Conservation (phyloP, 2,329 filamentous ascomycete species). For the Cytospora chrysosperma region DNA sequence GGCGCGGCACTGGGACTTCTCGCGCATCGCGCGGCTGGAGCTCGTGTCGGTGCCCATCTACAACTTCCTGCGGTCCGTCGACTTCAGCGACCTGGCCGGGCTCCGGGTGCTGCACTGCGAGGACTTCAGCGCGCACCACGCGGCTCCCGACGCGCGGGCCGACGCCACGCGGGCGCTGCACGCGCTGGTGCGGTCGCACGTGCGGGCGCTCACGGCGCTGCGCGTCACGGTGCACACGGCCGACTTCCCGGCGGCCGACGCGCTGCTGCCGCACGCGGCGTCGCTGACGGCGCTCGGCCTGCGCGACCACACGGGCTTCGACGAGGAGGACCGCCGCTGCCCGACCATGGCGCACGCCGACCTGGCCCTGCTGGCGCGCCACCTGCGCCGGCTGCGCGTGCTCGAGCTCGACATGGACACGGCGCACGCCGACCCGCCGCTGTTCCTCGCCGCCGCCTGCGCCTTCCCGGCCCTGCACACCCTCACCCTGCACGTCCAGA, state of each 20-base stretch:
- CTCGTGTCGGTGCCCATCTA: slow-evolving; percentile 45
- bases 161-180: slow-evolving; percentile 43
- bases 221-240: slow-evolving; percentile 43
- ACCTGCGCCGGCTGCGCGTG: slow-evolving; percentile 36
- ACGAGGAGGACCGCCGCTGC: slow-evolving; percentile 41
- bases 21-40: slow-evolving; percentile 40
- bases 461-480: slow-evolving; percentile 40
- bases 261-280: slow-evolving; percentile 38
- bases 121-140: slow-evolving; percentile 44
- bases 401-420: slow-evolving; percentile 50
- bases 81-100: slow-evolving; percentile 36
- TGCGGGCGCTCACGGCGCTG: slow-evolving; percentile 39
- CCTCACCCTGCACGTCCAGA: slow-evolving; percentile 47
- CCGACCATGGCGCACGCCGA: slow-evolving; percentile 41
- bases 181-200: slow-evolving; percentile 38
- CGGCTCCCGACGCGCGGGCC: slow-evolving; percentile 33
- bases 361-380: slow-evolving; percentile 35
- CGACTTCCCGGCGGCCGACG: slow-evolving; percentile 40
- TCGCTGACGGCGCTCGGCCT: slow-evolving; percentile 42
- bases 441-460: slow-evolving; percentile 41
- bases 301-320: slow-evolving; percentile 47
- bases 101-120: slow-evolving; percentile 42
- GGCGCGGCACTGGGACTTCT: slow-evolving; percentile 46
- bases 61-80: slow-evolving; percentile 45
- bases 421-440: slow-evolving; percentile 34